Evolutionary conservation across 1,139 yeast species (phyloP), one percentile per base, ranked within the genome.

Genomic region (Scheffersomyces stambukii): DNA sequence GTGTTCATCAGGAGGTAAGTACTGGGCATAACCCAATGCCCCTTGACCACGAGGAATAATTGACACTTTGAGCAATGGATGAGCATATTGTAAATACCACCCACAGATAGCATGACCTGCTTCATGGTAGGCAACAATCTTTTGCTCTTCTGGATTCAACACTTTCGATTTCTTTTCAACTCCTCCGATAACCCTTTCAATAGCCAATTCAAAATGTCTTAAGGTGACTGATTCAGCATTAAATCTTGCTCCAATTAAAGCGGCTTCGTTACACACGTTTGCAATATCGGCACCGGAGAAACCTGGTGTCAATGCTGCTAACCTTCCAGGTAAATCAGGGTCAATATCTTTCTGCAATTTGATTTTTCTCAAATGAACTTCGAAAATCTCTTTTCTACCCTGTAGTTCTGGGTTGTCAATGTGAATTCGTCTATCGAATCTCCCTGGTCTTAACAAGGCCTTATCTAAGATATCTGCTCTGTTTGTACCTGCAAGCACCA

Each of bases 81-180:
- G 95, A 2, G 97, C 96, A 57, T 72, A 73, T 59, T 79, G 75
- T 48, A 91, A 70, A 52, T 64, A 88, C 98, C 98, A 91, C 8
- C 98, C 98, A 60, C 97, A 89, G 36, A 91, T 78, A 4, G 98
- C 98, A 57, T 91, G 98, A 0, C 98, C 98, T 3, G 98, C 98
- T 60, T 91, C 98, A 53, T 91, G 98, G 52, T 85, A 93, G 0
- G 98, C 98, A 34, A 91, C 96, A 27, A 86, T 77, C 39, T 65
- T 77, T 57, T 86, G 84, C 57, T 91, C 96, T 36, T 83, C 91
- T 5, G 82, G 79, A 16, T 83, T 77, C 40, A 91, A 66, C 8
- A 91, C 79, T 48, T 84, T 79, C 4, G 93, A 76, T 55, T 89
- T 89, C 66, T 85, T 85, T 57, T 91, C 98, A 38, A 91, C 64